Evolutionary conservation across 805 yeast genomes (phyloP).

Genomic region (Nakazawaea wyomingensis): DNA sequence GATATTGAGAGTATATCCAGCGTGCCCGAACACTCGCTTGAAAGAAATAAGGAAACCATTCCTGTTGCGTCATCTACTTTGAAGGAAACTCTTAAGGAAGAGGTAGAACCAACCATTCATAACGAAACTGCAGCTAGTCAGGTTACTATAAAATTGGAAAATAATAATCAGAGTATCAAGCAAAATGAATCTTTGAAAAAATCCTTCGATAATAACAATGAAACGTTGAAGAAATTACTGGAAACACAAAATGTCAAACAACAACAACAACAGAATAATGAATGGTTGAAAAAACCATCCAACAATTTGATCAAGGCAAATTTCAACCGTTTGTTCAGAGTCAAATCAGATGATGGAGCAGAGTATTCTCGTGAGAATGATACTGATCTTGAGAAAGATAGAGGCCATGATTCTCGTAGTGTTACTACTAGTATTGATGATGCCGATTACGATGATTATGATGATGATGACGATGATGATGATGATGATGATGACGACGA

Average conservation of each 20-base stretch:
- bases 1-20: neutral
- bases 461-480: conserved; percentile 21
- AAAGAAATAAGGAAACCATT: conserved; percentile 5
- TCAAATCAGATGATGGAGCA: conserved; percentile 6
- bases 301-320: conserved; percentile 9
- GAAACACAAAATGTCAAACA: neutral
- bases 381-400: conserved; percentile 5
- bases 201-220: neutral
- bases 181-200: neutral
- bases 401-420: too few species aligned
- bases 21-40: neutral
- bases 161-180: neutral
- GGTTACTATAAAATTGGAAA: neutral
- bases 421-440: too few species aligned
- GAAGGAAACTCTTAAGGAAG: conserved; percentile 4
- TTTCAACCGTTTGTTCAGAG: conserved; percentile 8
- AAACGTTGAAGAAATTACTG: neutral
- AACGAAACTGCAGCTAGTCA: neutral
- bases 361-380: conserved; percentile 14
- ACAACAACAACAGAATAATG: too few species aligned
- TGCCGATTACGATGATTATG: conserved; percentile 15
- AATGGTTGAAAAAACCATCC: neutral
- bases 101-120: neutral
- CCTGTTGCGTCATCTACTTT: neutral
- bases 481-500: conserved; percentile 18